Percentiles rank a stretch among this genome's conserved stretches.
Conservation (phyloP, 2,329 filamentous ascomycete species). For the Pseudogymnoascus sp. region DNA sequence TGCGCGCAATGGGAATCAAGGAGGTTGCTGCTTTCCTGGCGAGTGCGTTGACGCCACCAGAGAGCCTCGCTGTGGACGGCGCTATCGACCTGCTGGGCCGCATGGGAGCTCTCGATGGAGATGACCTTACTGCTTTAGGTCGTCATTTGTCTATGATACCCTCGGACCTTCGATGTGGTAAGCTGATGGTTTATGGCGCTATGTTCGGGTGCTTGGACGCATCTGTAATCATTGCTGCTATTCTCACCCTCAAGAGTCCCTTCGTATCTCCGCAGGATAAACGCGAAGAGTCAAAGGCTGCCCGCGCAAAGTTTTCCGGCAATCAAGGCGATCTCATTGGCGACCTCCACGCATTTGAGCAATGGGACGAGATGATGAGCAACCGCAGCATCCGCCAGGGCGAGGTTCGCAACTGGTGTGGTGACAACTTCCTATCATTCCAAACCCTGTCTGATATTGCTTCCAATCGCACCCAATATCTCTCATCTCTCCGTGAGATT, state of each 20-base stretch:
- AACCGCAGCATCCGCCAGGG: slow-evolving; percentile 48
- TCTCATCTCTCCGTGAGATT: slow-evolving; percentile 75
- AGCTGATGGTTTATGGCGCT: slow-evolving; percentile 89
- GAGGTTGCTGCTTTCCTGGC: slow-evolving; percentile 76
- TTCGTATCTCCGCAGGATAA: slow-evolving; percentile 79
- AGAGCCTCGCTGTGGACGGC: slow-evolving; percentile 74
- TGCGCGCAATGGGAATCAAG: slow-evolving; percentile 86
- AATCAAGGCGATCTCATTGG: slow-evolving; percentile 84
- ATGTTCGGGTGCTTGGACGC: slow-evolving; percentile 90
- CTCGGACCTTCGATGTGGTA: slow-evolving; percentile 83
- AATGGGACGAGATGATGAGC: slow-evolving; percentile 64
- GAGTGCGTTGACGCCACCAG: slow-evolving; percentile 82
- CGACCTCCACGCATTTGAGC: slow-evolving; percentile 74
- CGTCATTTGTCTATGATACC: slow-evolving; percentile 93
- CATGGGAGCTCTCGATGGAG: slow-evolving; percentile 82
- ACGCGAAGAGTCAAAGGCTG: slow-evolving; percentile 71
- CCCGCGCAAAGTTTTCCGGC: slow-evolving; percentile 63
- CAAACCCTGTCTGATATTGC: slow-evolving; percentile 82
- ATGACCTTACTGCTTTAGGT: slow-evolving; percentile 82
- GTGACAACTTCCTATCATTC: slow-evolving; percentile 73
- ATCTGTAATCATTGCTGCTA: slow-evolving; percentile 79
- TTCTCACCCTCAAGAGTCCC: slow-evolving; percentile 80
- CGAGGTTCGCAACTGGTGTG: slow-evolving; percentile 69
- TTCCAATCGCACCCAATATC: slow-evolving; percentile 77
- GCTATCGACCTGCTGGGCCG: slow-evolving; percentile 70